Evolutionary conservation across 768 basidiomycete species (phyloP).

Genomic region (Lentinula sp.): DNA sequence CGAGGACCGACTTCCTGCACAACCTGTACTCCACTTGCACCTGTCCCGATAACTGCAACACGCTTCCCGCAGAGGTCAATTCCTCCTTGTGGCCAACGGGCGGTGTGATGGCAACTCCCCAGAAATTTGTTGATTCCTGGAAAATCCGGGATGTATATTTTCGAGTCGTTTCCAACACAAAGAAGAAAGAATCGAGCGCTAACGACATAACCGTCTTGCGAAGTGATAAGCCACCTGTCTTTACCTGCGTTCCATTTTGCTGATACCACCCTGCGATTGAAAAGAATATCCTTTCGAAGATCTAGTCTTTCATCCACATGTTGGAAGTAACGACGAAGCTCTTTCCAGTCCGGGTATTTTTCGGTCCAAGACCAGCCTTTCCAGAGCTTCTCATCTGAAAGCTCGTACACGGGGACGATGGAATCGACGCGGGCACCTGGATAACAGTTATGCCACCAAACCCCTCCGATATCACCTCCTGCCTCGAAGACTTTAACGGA

Average conservation of each 20-base stretch:
- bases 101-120: slow-evolving; percentile 17
- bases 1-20: slow-evolving; percentile 18
- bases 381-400: slow-evolving; percentile 19
- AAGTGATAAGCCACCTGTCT: slow-evolving; percentile 17
- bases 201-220: slow-evolving; percentile 12
- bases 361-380: slow-evolving; percentile 15
- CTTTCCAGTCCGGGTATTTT: slow-evolving; percentile 7
- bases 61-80: slow-evolving; percentile 17
- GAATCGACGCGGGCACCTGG: slow-evolving; percentile 23
- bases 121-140: slow-evolving; percentile 18
- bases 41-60: slow-evolving; percentile 21
- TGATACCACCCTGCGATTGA: slow-evolving; percentile 16
- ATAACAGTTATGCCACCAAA: slow-evolving; percentile 20
- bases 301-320: slow-evolving; percentile 20
- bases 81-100: slow-evolving; percentile 18
- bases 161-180: slow-evolving; percentile 19
- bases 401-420: slow-evolving; percentile 19
- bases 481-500: slow-evolving; percentile 9
- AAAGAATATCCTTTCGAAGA: slow-evolving; percentile 16
- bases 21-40: slow-evolving; percentile 7
- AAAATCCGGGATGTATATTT: slow-evolving; percentile 16
- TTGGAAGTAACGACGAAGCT: slow-evolving; percentile 18
- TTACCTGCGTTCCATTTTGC: slow-evolving; percentile 15
- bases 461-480: slow-evolving; percentile 16
- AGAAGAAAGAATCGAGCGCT: slow-evolving; percentile 15